Evolutionary conservation across 1,284 basidiomycete species (phyloP).

Genomic region (Boletellus sp.): DNA sequence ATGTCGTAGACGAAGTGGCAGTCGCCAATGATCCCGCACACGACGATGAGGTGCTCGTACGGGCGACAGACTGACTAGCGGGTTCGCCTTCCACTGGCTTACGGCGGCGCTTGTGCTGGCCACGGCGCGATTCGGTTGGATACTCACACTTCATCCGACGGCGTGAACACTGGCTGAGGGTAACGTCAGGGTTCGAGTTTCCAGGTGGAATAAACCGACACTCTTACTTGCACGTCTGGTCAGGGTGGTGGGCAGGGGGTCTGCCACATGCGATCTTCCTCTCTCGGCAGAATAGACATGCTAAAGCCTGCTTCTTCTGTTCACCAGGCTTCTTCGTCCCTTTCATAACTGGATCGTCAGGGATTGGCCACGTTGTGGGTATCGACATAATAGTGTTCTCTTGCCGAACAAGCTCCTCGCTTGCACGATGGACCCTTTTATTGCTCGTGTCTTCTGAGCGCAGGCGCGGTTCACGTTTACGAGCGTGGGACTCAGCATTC

Average conservation of each 20-base stretch:
- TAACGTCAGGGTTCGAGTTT: constrained; percentile 22
- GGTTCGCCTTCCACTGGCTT: constrained; percentile 29
- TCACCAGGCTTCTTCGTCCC: constrained; percentile 35
- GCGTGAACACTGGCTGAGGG: constrained; percentile 45
- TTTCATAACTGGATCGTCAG: constrained; percentile 35
- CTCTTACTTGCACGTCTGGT: constrained; percentile 39
- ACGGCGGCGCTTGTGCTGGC: constrained; percentile 46
- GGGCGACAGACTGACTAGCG: constrained; percentile 20
- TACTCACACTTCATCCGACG: constrained; percentile 47
- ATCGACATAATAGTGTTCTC: constrained; percentile 25
- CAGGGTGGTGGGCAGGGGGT: constrained; percentile 31
- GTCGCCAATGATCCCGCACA: constrained; percentile 17
- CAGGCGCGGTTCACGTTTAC: constrained; percentile 19
- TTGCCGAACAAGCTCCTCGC: constrained; percentile 31
- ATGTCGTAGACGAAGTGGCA: constrained; percentile 16
- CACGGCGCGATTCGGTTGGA: constrained; percentile 50
- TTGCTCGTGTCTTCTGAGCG: constrained; percentile 27
- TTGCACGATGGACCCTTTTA: constrained; percentile 32
- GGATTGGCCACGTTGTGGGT: constrained; percentile 34
- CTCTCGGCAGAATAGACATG: constrained; percentile 39
- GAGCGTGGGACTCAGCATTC: constrained; percentile 14
- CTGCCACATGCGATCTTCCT: constrained; percentile 39
- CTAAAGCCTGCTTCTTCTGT: constrained; percentile 39
- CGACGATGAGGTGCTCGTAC: constrained; percentile 21
- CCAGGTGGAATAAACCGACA: constrained; percentile 1